phyloP scores from a whole-genome alignment of 306 rosid genomes.

The Benincasa hispida region DNA sequence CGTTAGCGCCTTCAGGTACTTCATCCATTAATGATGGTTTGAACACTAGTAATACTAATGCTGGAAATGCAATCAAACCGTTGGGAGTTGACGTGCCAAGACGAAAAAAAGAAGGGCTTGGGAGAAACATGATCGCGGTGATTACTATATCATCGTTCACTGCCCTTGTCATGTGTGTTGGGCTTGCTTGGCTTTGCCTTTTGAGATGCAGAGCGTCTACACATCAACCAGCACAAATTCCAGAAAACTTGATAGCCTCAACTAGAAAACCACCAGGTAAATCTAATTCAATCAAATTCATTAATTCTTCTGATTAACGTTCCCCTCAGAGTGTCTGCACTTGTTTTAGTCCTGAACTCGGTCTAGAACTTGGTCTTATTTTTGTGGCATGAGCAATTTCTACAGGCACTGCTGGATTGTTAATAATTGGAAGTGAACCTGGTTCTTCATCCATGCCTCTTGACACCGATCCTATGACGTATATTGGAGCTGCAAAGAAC shows the following conservation, averaged over 20 bases:
- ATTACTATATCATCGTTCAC: constrained; percentile 57
- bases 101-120: constrained; percentile 35
- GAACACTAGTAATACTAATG: constrained; percentile 26
- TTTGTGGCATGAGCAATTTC: not conserved
- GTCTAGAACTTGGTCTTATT: not conserved
- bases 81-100: constrained; percentile 68
- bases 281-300: not conserved
- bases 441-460: constrained; percentile 42
- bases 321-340: not conserved
- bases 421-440: constrained; percentile 18
- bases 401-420: constrained; percentile 1
- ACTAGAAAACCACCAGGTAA: constrained; percentile 51
- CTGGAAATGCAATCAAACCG: constrained; percentile 61
- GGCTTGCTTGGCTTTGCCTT: constrained; percentile 52
- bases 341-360: not conserved
- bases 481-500: constrained; percentile 65
- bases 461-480: constrained; percentile 40
- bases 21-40: constrained; percentile 51
- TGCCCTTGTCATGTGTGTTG: constrained; percentile 46
- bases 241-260: constrained; percentile 28
- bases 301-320: not conserved
- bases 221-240: constrained; percentile 21
- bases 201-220: constrained; percentile 28
- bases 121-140: constrained; percentile 33
- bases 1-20: constrained; percentile 38